Conservation (phyloP, 257 asterid genomes). For the Striga asiatica region DNA sequence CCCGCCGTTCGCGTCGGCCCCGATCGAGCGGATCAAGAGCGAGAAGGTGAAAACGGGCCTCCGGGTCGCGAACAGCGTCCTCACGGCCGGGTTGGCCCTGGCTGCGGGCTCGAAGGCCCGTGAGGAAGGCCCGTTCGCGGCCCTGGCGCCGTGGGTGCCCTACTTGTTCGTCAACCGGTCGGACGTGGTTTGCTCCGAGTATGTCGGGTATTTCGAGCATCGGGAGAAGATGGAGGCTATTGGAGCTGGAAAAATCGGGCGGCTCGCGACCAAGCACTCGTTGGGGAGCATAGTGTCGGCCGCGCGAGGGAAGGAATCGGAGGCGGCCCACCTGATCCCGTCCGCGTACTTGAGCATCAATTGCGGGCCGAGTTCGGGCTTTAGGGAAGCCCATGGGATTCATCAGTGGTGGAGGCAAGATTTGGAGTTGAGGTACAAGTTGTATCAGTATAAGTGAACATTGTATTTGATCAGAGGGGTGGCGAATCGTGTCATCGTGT, state of each 20-base stretch:
- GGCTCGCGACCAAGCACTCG: conserved; percentile 47
- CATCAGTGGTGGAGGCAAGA: conserved; percentile 62
- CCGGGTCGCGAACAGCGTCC: conserved; percentile 33
- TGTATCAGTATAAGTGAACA: conserved; percentile 30
- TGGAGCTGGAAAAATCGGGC: conserved; percentile 42
- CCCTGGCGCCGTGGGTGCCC: conserved; percentile 49
- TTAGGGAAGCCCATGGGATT: conserved; percentile 44
- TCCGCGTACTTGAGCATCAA: conserved; percentile 40
- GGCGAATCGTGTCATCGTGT: no score
- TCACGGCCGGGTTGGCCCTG: conserved; percentile 50
- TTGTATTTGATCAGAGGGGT: no score
- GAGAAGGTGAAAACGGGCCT: conserved; percentile 43
- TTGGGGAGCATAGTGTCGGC: conserved; percentile 34
- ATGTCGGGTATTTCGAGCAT: conserved; percentile 48
- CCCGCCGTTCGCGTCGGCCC: conserved; percentile 64
- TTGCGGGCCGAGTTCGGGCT: conserved; percentile 16
- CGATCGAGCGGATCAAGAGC: conserved; percentile 35
- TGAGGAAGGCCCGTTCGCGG: conserved; percentile 21
- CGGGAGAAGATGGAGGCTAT: conserved; percentile 42
- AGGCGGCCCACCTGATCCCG: conserved; percentile 52
- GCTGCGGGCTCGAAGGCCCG: conserved; percentile 20
- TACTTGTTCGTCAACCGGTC: conserved; percentile 43
- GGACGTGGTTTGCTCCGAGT: conserved; percentile 46
- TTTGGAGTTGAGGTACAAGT: conserved; percentile 27
- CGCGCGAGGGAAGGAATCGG: conserved; percentile 34